phyloP scores from a whole-genome alignment of 2,329 filamentous ascomycete species.

The Hymenoscyphus repandus region DNA sequence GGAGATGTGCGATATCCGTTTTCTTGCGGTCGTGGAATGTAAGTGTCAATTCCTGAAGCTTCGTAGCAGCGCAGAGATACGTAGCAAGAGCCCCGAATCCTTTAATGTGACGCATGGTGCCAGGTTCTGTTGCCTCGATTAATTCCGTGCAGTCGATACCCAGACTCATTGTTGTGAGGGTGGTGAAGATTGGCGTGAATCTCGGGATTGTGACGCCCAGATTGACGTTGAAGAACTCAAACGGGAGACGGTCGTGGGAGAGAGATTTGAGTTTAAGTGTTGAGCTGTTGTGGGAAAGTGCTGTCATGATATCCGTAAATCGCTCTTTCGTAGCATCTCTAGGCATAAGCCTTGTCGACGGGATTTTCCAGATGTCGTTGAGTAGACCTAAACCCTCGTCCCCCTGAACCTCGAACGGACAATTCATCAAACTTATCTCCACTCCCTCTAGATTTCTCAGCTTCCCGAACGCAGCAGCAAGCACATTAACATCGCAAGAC shows the following conservation, averaged over 20 bases:
- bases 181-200: constrained; percentile 14
- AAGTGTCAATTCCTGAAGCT: constrained; percentile 15
- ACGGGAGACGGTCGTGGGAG: constrained; percentile 26
- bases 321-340: constrained; percentile 20
- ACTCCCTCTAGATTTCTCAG: constrained; percentile 21
- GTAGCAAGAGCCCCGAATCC: constrained; percentile 17
- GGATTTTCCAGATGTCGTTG: constrained; percentile 23
- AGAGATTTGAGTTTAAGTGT: constrained; percentile 13
- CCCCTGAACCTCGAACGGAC: constrained; percentile 20
- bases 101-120: constrained; percentile 10
- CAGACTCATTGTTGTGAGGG: constrained; percentile 17
- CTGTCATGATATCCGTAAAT: constrained; percentile 19
- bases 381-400: constrained; percentile 14
- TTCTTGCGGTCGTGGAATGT: constrained; percentile 17
- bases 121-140: constrained; percentile 19
- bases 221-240: constrained; percentile 27
- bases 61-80: constrained; percentile 14
- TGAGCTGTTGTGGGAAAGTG: constrained; percentile 8
- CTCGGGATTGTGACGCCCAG: constrained; percentile 7
- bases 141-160: too few relatives aligned
- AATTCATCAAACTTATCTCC: constrained; percentile 19
- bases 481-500: constrained; percentile 14
- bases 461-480: constrained; percentile 16
- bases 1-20: constrained; percentile 15
- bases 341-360: constrained; percentile 20